These are phyloP conservation scores for Coemansia reversa DNA, from an alignment of 192 early-diverging fungal genomes.

Conservation along the genomic window DNA sequence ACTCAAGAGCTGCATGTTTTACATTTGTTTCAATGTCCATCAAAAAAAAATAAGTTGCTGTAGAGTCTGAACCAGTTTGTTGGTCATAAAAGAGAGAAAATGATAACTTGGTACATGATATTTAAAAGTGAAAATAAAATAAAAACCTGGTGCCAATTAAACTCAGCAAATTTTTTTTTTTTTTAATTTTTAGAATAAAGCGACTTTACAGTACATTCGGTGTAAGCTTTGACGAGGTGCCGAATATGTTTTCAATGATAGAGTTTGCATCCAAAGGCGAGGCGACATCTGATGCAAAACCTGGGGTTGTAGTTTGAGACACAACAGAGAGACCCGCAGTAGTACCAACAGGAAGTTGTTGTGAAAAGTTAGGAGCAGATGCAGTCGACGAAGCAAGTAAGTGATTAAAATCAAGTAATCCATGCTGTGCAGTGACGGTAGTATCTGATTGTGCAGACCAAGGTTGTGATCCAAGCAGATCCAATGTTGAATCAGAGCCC, in stretches of 20 bases:
- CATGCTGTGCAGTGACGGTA: neutral
- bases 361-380: too few species aligned
- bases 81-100: neutral
- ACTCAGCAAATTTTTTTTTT: neutral
- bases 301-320: neutral
- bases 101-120: neutral
- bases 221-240: conserved; percentile 2
- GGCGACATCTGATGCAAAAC: neutral
- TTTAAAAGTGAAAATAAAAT: neutral
- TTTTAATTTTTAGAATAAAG: neutral
- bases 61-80: too few species aligned
- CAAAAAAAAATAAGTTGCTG: too few species aligned
- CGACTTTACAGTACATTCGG: conserved; percentile 1
- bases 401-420: conserved; percentile 27
- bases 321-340: neutral
- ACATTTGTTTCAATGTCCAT: too few species aligned
- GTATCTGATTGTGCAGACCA: conserved; percentile 17
- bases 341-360: neutral
- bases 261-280: conserved; percentile 6
- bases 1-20: too few species aligned
- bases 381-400: conserved; percentile 15
- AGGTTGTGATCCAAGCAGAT: conserved; percentile 13
- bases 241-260: conserved; percentile 19
- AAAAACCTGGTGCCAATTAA: neutral
- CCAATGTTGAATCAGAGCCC: neutral